phyloP scores from a whole-genome alignment of 139 green algal species.

The Volvox africanus region DNA sequence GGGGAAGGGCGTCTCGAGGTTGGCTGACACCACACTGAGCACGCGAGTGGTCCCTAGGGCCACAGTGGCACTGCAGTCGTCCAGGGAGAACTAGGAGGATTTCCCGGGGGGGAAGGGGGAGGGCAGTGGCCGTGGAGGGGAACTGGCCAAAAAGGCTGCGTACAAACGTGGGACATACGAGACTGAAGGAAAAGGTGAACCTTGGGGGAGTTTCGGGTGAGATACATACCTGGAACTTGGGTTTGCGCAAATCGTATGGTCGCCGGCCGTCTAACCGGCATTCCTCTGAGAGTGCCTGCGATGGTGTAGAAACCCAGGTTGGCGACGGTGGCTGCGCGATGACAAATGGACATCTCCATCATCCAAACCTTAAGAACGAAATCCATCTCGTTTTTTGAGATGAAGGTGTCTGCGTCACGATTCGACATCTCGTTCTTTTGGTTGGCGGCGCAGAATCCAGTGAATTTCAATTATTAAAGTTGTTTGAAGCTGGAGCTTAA shows the following conservation, averaged over 20 bases:
- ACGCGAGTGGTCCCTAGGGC: slow-evolving; percentile 82
- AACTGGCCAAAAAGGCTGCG: no score
- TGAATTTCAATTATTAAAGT: no score
- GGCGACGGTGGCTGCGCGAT: no score
- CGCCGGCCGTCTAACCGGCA: slow-evolving; percentile 70
- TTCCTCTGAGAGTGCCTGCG: slow-evolving; percentile 72
- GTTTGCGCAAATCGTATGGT: slow-evolving; percentile 65
- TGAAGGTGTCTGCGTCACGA: slow-evolving; percentile 55
- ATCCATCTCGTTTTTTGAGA: slow-evolving; percentile 81
- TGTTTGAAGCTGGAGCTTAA: no score
- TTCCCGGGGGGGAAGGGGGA: background rate
- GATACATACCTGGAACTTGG: slow-evolving; percentile 50
- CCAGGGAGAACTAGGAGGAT: slow-evolving; percentile 58
- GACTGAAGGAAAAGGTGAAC: background rate
- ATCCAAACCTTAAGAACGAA: slow-evolving; percentile 82
- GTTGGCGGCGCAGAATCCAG: background rate
- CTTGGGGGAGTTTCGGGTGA: background rate
- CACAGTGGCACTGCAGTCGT: slow-evolving; percentile 77
- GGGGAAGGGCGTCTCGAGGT: slow-evolving; percentile 78
- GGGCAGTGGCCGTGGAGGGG: background rate
- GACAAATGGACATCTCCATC: no score
- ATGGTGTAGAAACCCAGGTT: background rate
- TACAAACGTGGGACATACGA: background rate
- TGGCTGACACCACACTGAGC: slow-evolving; percentile 73
- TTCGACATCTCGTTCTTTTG: slow-evolving; percentile 20